Base-by-base conservation (phyloP, 1,284 basidiomycete genomes). In the Leucoagaricus sp. region DNA sequence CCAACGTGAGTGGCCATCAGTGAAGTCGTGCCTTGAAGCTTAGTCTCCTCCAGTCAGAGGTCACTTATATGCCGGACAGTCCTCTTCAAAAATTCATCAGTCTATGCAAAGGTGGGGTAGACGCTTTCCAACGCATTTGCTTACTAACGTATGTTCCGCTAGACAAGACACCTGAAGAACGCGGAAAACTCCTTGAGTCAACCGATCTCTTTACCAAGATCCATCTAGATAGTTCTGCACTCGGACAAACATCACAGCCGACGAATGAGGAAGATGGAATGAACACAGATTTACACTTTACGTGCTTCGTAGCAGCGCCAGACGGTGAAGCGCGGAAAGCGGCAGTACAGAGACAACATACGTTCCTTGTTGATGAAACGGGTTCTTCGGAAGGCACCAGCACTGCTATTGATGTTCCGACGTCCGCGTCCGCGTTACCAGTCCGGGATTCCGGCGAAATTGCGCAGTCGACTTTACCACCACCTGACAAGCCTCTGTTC, bases 281-380 rank as follows among this genome's bases (percentile, higher is more conserved):
- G 19, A 77, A 91, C 49, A 90, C 89, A 1, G 80, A 93, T 63
- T 77, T 92, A 17, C 94, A 96, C 72, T 96, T 94, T 65, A 90
- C 90, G 4, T 87, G 88, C 63, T 96, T 96, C 66, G 83, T 96
- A 38, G 79, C 81, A 61, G 89, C 86, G 0, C 84, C 85, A 1
- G 73, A 72, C 38, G 68, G 72, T 2, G 70, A 74, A 3, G 60
- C 72, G 10, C 67, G 75, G 26, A 69, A 70, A 49, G 46, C 53
- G 42, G 59, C 65, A 34, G 7, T 8, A 7, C 29, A 26, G 19
- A 28, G 40, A n/a, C 21, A 44, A 21, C 23, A 44, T 19, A 47
- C 26, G 1, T 5, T 46, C 1, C 4, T 3, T 26, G 23, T 55
- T 17, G 46, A 7, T n/a, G 49, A 31, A 42, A 13, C 17, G 12